phyloP scores from a whole-genome alignment of 768 basidiomycete genomes.

The Scleroderma bovista region DNA sequence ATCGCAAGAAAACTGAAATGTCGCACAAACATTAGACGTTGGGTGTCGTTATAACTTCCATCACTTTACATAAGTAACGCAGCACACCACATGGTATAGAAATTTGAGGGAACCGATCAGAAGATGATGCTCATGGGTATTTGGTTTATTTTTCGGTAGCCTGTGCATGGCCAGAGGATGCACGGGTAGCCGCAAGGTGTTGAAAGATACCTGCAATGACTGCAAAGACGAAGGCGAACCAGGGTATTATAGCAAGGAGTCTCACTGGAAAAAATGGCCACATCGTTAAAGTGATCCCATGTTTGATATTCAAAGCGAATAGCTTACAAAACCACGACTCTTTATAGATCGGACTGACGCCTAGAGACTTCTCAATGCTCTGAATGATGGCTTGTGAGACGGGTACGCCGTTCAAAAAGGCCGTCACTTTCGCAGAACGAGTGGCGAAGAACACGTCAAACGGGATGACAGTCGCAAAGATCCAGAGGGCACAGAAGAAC shows the following conservation, averaged over 20 bases:
- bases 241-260: conserved; percentile 46
- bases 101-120: background rate
- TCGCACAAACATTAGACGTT: no score
- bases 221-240: conserved; percentile 43
- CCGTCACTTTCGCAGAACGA: conserved; percentile 39
- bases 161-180: background rate
- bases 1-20: no score
- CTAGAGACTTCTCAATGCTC: conserved; percentile 30
- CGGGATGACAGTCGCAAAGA: conserved; percentile 45
- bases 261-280: conserved; percentile 33
- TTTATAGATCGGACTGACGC: conserved; percentile 39
- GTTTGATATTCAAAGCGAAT: conserved; percentile 4
- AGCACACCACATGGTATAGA: no score
- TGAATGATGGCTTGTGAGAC: conserved; percentile 36
- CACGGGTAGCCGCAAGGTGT: conserved; percentile 25
- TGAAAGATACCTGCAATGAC: conserved; percentile 32
- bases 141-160: background rate
- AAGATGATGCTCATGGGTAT: background rate
- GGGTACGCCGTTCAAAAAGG: conserved; percentile 32
- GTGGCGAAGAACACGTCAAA: conserved; percentile 43
- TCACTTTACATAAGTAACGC: no score
- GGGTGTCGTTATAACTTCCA: no score
- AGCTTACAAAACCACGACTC: conserved; percentile 43
- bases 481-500: conserved; percentile 39
- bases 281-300: background rate